phyloP scores from a whole-genome alignment of 352 stramenopile species.

The Phytophthora ohioensis region DNA sequence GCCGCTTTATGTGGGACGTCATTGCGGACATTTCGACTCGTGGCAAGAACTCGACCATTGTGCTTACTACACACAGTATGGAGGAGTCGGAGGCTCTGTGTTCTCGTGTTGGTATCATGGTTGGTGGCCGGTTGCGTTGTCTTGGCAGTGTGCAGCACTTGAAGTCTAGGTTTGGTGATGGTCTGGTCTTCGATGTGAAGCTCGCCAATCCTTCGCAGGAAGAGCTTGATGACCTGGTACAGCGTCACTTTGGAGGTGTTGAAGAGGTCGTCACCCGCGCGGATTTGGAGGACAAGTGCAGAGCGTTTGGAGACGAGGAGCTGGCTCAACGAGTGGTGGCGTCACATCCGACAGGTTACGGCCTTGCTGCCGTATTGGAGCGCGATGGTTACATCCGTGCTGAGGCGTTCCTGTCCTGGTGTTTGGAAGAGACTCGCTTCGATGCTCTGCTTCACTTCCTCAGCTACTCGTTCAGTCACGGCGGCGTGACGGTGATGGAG shows the following conservation, averaged over 20 bases:
- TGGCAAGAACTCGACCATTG: constrained; percentile 77
- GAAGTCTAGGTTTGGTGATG: constrained; percentile 80
- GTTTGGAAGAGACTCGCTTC: constrained; percentile 65
- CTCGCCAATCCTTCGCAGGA: constrained; percentile 38
- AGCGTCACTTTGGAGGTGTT: constrained; percentile 28
- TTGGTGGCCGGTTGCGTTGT: constrained; percentile 77
- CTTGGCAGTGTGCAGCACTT: constrained; percentile 94
- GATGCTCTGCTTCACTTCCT: constrained; percentile 48
- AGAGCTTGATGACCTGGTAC: constrained; percentile 45
- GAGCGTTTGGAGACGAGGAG: constrained; percentile 46
- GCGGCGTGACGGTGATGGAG: constrained; percentile 51
- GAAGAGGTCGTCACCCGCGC: constrained; percentile 47
- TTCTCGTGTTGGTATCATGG: constrained; percentile 96
- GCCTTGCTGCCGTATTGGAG: constrained; percentile 58
- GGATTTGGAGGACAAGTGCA: constrained; percentile 53
- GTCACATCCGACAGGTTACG: constrained; percentile 74
- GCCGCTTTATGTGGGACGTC: constrained; percentile 95
- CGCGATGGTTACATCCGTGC: constrained; percentile 57
- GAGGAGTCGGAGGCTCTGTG: constrained; percentile 96
- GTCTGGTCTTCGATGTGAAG: constrained; percentile 90
- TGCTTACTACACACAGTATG: constrained; percentile 97
- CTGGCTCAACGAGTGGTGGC: constrained; percentile 54
- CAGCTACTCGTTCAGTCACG: constrained; percentile 43
- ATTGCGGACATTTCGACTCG: constrained; percentile 81
- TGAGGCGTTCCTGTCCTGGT: constrained; percentile 72